Percentiles rank a stretch among this genome's conserved stretches.
These are phyloP conservation scores for Trichoderma koningii DNA, from an alignment of 2,329 filamentous ascomycete genomes.

Conservation along the genomic window DNA sequence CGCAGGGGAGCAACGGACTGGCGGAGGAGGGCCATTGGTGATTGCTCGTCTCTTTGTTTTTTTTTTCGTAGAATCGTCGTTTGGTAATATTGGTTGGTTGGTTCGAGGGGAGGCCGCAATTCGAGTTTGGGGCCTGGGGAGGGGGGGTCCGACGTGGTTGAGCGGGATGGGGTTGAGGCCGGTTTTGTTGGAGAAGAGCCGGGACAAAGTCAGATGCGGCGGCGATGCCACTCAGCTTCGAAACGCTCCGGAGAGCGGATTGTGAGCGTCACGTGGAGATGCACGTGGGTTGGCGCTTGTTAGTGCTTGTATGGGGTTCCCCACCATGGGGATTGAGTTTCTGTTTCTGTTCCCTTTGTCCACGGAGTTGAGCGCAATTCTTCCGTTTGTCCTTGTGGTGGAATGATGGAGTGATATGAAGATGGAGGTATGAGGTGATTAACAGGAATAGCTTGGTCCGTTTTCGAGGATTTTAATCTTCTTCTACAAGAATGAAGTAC, in stretches of 20 bases:
- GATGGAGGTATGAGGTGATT: background rate
- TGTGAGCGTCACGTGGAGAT: conserved; percentile 14
- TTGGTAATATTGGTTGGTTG: conserved; percentile 21
- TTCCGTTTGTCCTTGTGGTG: conserved; percentile 5
- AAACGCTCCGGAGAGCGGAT: conserved; percentile 25
- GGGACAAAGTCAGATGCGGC: conserved; percentile 22
- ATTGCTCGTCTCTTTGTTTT: conserved; percentile 14
- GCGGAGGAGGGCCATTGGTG: conserved; percentile 43
- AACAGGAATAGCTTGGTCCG: background rate
- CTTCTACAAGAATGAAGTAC: background rate
- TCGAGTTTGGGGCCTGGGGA: conserved; percentile 29
- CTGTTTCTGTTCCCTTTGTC: background rate
- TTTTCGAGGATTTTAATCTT: background rate
- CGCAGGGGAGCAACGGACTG: conserved; percentile 43
- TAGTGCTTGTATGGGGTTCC: background rate
- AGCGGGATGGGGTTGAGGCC: background rate
- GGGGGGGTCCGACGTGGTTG: too few relatives aligned
- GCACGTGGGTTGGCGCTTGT: background rate
- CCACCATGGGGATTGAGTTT: conserved; percentile 10
- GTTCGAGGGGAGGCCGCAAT: conserved; percentile 34
- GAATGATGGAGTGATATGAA: background rate
- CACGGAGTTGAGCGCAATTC: background rate
- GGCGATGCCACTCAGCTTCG: conserved; percentile 16
- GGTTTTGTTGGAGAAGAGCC: conserved; percentile 3
- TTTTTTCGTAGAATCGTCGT: conserved; percentile 25